phyloP scores from a whole-genome alignment of 768 basidiomycete genomes.

The Tephrocybe sp. region DNA sequence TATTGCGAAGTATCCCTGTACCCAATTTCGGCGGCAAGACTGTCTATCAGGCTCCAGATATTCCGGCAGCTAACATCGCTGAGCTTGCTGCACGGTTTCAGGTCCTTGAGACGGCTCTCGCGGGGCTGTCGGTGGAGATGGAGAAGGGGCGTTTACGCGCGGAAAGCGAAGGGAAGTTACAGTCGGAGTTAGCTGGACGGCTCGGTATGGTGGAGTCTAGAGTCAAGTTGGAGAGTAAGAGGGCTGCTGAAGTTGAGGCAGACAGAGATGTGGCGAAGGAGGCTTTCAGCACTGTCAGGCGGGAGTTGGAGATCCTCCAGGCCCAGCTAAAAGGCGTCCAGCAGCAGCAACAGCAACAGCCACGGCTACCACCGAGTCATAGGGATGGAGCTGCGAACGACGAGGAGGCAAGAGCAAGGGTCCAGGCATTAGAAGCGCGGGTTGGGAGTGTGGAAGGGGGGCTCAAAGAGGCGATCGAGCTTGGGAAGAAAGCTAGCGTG shows the following conservation, averaged over 20 bases:
- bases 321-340: conserved; percentile 34
- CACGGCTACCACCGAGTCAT: conserved; percentile 14
- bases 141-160: conserved; percentile 48
- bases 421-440: conserved; percentile 61
- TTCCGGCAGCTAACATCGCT: conserved; percentile 61
- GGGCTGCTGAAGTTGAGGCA: conserved; percentile 51
- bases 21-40: conserved; percentile 20
- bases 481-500: conserved; percentile 45
- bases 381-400: conserved; percentile 31
- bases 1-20: conserved; percentile 29
- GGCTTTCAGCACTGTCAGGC: conserved; percentile 46
- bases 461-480: conserved; percentile 70
- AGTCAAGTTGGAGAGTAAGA: conserved; percentile 34
- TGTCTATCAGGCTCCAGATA: conserved; percentile 51
- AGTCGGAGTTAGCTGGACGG: conserved; percentile 50
- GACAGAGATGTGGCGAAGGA: conserved; percentile 41
- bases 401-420: conserved; percentile 52
- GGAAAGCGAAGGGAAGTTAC: conserved; percentile 49
- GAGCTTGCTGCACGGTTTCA: conserved; percentile 64
- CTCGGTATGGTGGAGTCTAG: conserved; percentile 56
- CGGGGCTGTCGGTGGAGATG: conserved; percentile 53
- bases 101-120: conserved; percentile 60
- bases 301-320: conserved; percentile 54
- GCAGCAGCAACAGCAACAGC: conserved; percentile 22
- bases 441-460: conserved; percentile 58